Evolutionary conservation across 805 yeast species (phyloP).

Genomic region (Priceomyces fermenticarens): DNA sequence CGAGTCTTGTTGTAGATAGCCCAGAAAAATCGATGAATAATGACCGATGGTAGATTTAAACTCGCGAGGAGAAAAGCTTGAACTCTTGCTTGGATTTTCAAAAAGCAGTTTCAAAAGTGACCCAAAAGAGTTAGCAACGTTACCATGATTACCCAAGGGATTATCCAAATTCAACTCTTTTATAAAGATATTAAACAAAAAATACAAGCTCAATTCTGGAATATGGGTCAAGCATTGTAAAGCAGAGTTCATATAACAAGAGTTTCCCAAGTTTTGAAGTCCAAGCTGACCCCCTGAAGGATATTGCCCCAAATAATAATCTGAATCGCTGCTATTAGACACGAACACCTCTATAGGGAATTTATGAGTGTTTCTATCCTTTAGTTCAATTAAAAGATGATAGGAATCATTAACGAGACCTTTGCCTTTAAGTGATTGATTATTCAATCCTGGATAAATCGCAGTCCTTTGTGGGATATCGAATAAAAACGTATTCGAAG

Average conservation of each 20-base stretch:
- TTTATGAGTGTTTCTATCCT: conserved; percentile 13
- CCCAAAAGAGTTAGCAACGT: conserved; percentile 76
- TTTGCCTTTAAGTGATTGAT: conserved; percentile 25
- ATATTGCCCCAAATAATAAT: conserved; percentile 10
- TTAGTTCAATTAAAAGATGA: conserved; percentile 28
- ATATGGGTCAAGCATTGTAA: conserved; percentile 84
- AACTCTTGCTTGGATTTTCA: conserved; percentile 15
- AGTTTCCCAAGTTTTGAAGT: conserved; percentile 75
- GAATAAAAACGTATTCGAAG: conserved; percentile 23
- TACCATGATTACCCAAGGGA: conserved; percentile 84
- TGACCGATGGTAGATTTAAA: conserved; percentile 79
- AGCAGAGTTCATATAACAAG: conserved; percentile 95
- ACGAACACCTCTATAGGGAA: conserved; percentile 24
- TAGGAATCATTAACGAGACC: conserved; percentile 22
- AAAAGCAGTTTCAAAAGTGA: conserved; percentile 61
- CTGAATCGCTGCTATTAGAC: conserved; percentile 8
- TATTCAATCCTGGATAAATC: conserved; percentile 21
- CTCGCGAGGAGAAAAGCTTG: conserved; percentile 58
- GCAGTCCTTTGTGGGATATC: conserved; percentile 27
- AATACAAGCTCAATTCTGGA: conserved; percentile 78
- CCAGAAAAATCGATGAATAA: conserved; percentile 73
- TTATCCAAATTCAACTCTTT: conserved; percentile 70
- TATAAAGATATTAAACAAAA: conserved; percentile 56
- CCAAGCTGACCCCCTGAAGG: conserved; percentile 49
- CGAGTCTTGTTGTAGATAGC: conserved; percentile 86